phyloP scores from a whole-genome alignment of 2,329 filamentous ascomycete genomes.

The Sarocladium oryzae region DNA sequence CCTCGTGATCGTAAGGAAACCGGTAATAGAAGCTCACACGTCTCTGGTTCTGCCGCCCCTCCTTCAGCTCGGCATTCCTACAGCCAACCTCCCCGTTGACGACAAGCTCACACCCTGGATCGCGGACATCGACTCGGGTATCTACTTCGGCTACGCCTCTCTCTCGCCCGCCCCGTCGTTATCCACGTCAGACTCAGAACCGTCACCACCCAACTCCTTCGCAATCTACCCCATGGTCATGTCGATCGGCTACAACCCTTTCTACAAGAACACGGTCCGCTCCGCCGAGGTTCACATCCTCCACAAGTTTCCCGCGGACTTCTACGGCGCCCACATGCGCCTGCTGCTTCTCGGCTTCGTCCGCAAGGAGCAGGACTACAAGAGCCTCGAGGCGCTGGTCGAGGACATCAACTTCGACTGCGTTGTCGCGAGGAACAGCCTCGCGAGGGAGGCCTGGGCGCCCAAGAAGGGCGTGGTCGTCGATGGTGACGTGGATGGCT shows the following conservation, averaged over 20 bases:
- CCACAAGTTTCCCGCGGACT: conserved; percentile 69
- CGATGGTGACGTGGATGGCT: conserved; percentile 19
- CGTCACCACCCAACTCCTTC: conserved; percentile 24
- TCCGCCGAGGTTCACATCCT: conserved; percentile 89
- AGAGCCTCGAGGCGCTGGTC: conserved; percentile 72
- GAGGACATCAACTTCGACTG: conserved; percentile 88
- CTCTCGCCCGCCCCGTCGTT: conserved; percentile 63
- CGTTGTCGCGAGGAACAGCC: conserved; percentile 67
- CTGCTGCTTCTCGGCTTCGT: conserved; percentile 82
- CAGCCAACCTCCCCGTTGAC: conserved; percentile 82
- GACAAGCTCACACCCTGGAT: conserved; percentile 54
- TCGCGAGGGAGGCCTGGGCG: conserved; percentile 59
- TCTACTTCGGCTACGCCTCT: conserved; percentile 90
- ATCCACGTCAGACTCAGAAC: conserved; percentile 44
- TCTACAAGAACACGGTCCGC: conserved; percentile 85
- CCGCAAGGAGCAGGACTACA: conserved; percentile 83
- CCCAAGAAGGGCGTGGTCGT: conserved; percentile 30
- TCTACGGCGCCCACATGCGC: conserved; percentile 77
- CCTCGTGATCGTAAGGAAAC: too few species aligned
- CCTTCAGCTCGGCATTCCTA: conserved; percentile 94
- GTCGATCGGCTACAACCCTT: conserved; percentile 95
- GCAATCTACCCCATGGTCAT: conserved; percentile 78
- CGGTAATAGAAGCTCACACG: too few species aligned
- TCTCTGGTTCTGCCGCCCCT: too few species aligned
- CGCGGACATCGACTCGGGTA: conserved; percentile 61